A percentile compares a stretch with the other conserved stretches of the same genome.
Conservation (phyloP, 352 stramenopile species). For the Blastocystis sp. region DNA sequence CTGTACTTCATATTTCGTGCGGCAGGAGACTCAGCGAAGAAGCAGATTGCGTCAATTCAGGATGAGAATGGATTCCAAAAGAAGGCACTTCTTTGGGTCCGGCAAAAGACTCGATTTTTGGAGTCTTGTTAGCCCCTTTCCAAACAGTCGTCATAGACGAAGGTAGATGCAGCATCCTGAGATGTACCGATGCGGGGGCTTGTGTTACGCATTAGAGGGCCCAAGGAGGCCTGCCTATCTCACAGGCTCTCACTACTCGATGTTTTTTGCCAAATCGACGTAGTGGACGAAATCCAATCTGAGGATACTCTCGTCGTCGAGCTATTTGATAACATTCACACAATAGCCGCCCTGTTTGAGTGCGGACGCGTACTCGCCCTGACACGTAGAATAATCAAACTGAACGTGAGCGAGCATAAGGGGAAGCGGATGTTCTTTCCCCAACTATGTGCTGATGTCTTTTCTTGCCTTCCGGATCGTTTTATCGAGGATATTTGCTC, state of each 20-base stretch:
- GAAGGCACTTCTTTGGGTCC: background rate
- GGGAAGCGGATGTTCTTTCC: constrained; percentile 2
- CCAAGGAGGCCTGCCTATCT: background rate
- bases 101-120: background rate
- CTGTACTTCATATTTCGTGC: constrained; percentile 46
- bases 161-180: background rate
- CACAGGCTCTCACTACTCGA: background rate
- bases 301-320: constrained; percentile 26
- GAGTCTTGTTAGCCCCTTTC: background rate
- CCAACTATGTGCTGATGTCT: constrained; percentile 55
- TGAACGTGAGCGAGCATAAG: background rate
- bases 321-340: constrained; percentile 35
- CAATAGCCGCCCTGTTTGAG: constrained; percentile 33
- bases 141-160: background rate
- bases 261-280: constrained; percentile 13
- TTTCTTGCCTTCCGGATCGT: constrained; percentile 35
- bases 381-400: background rate
- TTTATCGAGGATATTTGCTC: constrained; percentile 63
- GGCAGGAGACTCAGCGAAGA: background rate
- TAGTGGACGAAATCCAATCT: constrained; percentile 54
- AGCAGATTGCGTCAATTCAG: background rate
- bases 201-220: background rate
- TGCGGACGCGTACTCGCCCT: background rate
- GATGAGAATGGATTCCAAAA: background rate
- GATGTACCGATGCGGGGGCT: background rate